Base-by-base conservation (phyloP, 2,329 filamentous ascomycete species). In the Cercospora citrullina region DNA sequence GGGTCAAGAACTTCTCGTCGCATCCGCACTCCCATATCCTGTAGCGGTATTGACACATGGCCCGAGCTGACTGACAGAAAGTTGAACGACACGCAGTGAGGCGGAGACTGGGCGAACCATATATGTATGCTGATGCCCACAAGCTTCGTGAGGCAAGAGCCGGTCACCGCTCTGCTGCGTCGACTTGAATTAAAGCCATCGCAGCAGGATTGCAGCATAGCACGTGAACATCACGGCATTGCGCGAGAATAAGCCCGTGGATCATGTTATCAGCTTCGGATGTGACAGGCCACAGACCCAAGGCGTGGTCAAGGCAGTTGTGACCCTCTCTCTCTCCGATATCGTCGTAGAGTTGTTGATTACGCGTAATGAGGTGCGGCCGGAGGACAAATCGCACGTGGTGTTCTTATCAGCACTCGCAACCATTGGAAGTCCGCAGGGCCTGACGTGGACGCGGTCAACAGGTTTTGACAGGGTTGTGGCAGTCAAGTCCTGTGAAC, bases 41-140 rank as follows among this genome's bases (percentile, higher is more conserved):
- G 28, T 65, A 65, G n/a, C 63, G 63, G 31, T 65, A 65, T n/a
- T 65, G 63, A 33, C 63, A 65, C 63, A 65, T 65, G 23, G 30
- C 18, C 18, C 21, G 9, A 36, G 18, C 8, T 30, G 31, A 26
- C 12, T 26, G 51, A n/a, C 9, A 14, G 23, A 12, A 9, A 16
- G 31, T 21, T 30, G n/a, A 23, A 42, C 16, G 21, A 57, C 6
- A 21, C 28, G 16, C 55, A n/a, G 16, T 36, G 14, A 10, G 30
- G 28, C 42, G 26, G 21, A 45, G 62, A 26, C 23, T 26, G 60
- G 7, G 36, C 16, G 26, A 10, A 12, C 4, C 14, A 33, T 36
- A 53, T 26, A 36, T 55, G 9, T 63, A 33, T 33, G 26, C 21
- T 33, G 23, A 18, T 51, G 18, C 10, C 10, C 48, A 1, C 12